These are phyloP conservation scores for Berberis vulgaris DNA, from an alignment of 164 flowering plant genomes.

Conservation along the genomic window DNA sequence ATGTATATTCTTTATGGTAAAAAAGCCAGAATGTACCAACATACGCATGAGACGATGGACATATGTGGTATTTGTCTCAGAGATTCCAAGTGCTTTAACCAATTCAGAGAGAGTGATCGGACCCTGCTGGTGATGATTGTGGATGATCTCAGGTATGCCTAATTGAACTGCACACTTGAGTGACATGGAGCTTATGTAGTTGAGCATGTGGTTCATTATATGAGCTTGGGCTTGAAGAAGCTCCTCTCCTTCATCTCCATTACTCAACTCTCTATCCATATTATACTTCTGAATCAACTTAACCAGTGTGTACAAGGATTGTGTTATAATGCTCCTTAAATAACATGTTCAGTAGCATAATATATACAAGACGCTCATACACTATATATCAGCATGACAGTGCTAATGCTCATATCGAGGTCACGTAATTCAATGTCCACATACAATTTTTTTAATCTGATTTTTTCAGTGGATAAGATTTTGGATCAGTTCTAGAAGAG, in stretches of 20 bases:
- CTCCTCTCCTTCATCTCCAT: conserved; percentile 7
- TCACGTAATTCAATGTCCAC: too few relatives aligned
- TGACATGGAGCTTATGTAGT: conserved; percentile 31
- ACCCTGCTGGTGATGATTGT: conserved; percentile 12
- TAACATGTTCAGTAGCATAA: too few relatives aligned
- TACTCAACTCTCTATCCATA: neutral
- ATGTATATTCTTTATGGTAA: neutral
- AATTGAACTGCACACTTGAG: conserved; percentile 33
- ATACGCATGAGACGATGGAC: conserved; percentile 1
- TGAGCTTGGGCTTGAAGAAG: conserved; percentile 26
- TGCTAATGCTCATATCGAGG: too few relatives aligned
- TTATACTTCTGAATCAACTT: too few relatives aligned
- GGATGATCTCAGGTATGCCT: conserved; percentile 28
- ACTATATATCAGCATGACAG: too few relatives aligned
- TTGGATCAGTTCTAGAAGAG: too few relatives aligned
- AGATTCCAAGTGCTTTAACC: neutral
- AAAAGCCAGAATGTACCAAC: neutral
- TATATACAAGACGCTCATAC: too few relatives aligned
- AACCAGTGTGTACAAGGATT: too few relatives aligned
- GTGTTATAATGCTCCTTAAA: too few relatives aligned
- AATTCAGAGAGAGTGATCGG: conserved; percentile 12
- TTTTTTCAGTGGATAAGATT: too few relatives aligned
- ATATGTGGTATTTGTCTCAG: neutral
- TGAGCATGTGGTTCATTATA: conserved; percentile 14
- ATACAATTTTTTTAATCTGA: too few relatives aligned